Percentiles rank a stretch among this genome's conserved stretches.
Evolutionary conservation across 1,284 basidiomycete species (phyloP).

Genomic region (Ganoderma leucocontextum): DNA sequence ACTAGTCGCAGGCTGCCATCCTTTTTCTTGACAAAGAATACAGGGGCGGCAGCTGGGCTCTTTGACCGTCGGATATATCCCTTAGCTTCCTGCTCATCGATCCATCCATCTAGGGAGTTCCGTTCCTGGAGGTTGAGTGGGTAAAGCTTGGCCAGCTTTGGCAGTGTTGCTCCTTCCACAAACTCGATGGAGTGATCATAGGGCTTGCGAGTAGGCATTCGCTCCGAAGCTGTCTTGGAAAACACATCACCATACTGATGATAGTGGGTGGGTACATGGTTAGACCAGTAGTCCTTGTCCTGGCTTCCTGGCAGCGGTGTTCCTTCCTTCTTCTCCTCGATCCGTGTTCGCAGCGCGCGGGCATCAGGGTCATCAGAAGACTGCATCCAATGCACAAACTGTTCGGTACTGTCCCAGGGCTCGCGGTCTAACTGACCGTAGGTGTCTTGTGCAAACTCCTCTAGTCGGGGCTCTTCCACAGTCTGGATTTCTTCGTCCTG

Average conservation of each 20-base stretch:
- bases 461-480: slow-evolving; percentile 10
- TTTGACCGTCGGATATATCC: slow-evolving; percentile 12
- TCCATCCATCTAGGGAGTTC: slow-evolving; percentile 11
- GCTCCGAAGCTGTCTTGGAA: slow-evolving; percentile 22
- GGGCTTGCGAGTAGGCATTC: slow-evolving; percentile 22
- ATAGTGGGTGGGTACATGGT: slow-evolving; percentile 18
- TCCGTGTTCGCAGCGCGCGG: not conserved
- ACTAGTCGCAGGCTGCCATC: slow-evolving; percentile 33
- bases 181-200: slow-evolving; percentile 33
- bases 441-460: not conserved
- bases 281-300: not conserved
- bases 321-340: slow-evolving; percentile 4
- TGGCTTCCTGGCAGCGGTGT: slow-evolving; percentile 14
- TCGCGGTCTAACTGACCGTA: not conserved
- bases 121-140: slow-evolving; percentile 36
- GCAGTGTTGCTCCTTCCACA: slow-evolving; percentile 13
- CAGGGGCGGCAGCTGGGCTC: slow-evolving; percentile 37
- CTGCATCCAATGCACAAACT: not conserved
- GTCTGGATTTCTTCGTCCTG: not conserved
- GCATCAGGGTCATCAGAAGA: not conserved
- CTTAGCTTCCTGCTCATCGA: slow-evolving; percentile 8
- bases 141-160: slow-evolving; percentile 34
- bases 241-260: slow-evolving; percentile 26
- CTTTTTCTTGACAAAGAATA: slow-evolving; percentile 52
- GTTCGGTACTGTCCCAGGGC: not conserved